Evolutionary conservation across 768 basidiomycete species (phyloP), one percentile per base, ranked within the genome.

Genomic region (Coprinellus micaceus): DNA sequence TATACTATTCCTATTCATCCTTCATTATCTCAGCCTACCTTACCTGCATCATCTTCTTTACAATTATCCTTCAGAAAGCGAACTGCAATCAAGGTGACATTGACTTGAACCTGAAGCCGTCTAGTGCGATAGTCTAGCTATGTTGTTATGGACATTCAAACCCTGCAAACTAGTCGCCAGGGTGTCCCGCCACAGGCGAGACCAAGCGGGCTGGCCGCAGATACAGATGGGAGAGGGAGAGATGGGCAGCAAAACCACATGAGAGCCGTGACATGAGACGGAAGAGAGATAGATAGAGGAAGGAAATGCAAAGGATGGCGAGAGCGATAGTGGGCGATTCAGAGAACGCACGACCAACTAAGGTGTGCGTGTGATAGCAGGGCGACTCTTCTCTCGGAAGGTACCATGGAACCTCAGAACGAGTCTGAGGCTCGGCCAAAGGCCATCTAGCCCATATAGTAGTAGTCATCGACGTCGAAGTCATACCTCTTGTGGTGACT

Each of bases 391-490:
- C n/a, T n/a, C n/a, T n/a, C 33, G 33, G 33, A 33, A 33, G 33
- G 33, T 6, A 33, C 7, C 7, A 33, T 6, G 33, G 33, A 33
- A 33, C 7, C 7, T 6, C 6, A 13, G 33, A 33, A 33, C 7
- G 33, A 33, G 13, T 6, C 7, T 6, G 13, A 13, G 33, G 33
- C n/a, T n/a, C n/a, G 13, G 13, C 7, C 13, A 33, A 33, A 33
- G 24, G 45, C 7, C 45, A 26, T 47, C 25, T 28, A 47, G 7
- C 11, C 45, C 4, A 26, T 22, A 10, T 37, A 29, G 49, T 37
- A 51, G 21, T 48, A 48, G 17, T 30, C 47, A 37, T 51, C 49
- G 19, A 51, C 49, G 19, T 51, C 49, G 21, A 51, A 51, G n/a
- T 51, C 49, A 36, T 51, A 37, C 30, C 49, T 33, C 49, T 24